Base-by-base conservation (phyloP, 805 yeast genomes). In the Ogataea angusta region DNA sequence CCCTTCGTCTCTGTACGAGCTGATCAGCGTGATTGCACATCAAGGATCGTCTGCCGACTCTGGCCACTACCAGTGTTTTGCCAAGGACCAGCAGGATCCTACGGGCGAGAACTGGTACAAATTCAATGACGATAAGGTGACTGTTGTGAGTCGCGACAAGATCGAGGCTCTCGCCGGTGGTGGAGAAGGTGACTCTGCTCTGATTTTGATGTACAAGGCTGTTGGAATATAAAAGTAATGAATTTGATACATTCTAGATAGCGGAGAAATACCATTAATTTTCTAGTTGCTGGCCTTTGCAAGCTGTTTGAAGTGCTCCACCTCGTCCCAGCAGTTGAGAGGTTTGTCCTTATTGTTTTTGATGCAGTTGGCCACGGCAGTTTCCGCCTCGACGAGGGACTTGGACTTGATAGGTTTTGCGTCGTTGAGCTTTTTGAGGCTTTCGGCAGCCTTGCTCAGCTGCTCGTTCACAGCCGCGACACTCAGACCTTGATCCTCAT, bases 171-270 rank as follows among this genome's bases (percentile, higher is more conserved):
- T 93, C 51, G 85, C 97, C 5, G 99, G 99, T 31, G 99, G 99
- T 42, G 97, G 98, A 43, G 99, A 95, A 68, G 80, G 95, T 53
- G 99, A 93, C 64, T 81, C 93, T 56, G 99, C 99, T 2, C 75
- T 93, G 62, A 82, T 93, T 41, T 72, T 91, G 51, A 67, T 93
- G 40, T 93, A 93, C 69, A 83, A 82, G 59, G 95, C 88, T 6
- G 76, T 83, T 49, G 95, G 91, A 14, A 24, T 42, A 34, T 38
- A 42, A 35, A 37, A 37, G 35, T 25, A 35, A 35, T 35, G 38
- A 25, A 26, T 35, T 30, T 35, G 17, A 23, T 23, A 18, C 13
- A 25, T 1, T 40, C 36, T 38, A 38, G 25, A 33, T 15, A 33
- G 27, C 23, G 30, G 24, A 17, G 13, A 15, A 33, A 6, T 38